These are phyloP conservation scores for Ulmus americana DNA, from an alignment of 331 rosid species.

Conservation along the genomic window DNA sequence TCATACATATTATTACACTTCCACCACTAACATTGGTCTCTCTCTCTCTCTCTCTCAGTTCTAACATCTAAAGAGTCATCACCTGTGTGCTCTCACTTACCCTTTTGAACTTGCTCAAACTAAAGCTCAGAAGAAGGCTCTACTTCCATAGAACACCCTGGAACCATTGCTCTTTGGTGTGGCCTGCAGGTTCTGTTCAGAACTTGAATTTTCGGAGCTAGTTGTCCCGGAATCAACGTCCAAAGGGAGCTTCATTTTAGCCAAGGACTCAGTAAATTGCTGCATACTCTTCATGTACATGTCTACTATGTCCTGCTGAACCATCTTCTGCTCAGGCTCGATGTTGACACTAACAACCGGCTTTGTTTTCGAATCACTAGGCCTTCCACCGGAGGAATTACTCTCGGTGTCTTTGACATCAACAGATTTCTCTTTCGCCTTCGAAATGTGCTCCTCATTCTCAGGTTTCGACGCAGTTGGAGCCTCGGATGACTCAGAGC, in stretches of 20 bases:
- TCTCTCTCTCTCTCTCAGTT: background rate
- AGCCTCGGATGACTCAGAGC: slow-evolving; percentile 54
- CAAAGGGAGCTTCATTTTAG: slow-evolving; percentile 87
- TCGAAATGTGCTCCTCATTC: slow-evolving; percentile 37
- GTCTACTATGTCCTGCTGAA: slow-evolving; percentile 92
- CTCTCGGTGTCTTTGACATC: slow-evolving; percentile 62
- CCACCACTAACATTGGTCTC: slow-evolving; percentile 39
- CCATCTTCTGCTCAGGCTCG: slow-evolving; percentile 68
- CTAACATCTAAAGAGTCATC: slow-evolving; percentile 46
- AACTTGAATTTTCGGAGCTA: slow-evolving; percentile 61
- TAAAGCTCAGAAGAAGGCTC: slow-evolving; percentile 70
- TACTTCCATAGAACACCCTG: slow-evolving; percentile 82
- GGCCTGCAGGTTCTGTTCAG: slow-evolving; percentile 51
- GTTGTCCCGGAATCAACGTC: slow-evolving; percentile 61
- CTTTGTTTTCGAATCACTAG: slow-evolving; percentile 42
- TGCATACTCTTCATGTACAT: slow-evolving; percentile 97
- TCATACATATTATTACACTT: slow-evolving; percentile 46
- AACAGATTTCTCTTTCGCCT: slow-evolving; percentile 32
- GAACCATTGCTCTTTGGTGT: slow-evolving; percentile 42
- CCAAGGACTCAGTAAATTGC: slow-evolving; percentile 76
- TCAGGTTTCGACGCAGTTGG: slow-evolving; percentile 37
- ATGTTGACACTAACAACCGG: slow-evolving; percentile 56
- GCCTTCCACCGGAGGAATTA: slow-evolving; percentile 49
- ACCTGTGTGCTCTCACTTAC: slow-evolving; percentile 28
- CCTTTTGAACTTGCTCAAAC: slow-evolving; percentile 19